Percentiles rank a stretch among this genome's conserved stretches.
phyloP scores from a whole-genome alignment of 2,329 filamentous ascomycete genomes.

The Stagonosporopsis rhizophila region DNA sequence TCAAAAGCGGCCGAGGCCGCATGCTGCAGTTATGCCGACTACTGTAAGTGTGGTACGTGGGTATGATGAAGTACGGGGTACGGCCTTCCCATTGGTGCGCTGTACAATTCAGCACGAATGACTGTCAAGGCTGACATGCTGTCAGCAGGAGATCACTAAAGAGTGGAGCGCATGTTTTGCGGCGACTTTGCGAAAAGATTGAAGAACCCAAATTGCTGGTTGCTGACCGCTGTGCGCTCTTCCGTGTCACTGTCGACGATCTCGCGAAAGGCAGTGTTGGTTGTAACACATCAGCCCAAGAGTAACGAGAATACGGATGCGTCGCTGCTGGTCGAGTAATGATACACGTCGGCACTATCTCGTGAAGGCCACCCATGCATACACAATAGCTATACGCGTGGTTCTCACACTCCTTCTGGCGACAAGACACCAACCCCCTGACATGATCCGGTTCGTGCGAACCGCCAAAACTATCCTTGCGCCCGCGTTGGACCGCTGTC shows the following conservation, averaged over 20 bases:
- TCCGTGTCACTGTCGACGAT: background rate
- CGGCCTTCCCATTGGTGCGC: conserved; percentile 3
- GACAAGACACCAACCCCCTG: conserved; percentile 42
- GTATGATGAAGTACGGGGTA: conserved; percentile 30
- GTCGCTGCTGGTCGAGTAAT: conserved; percentile 31
- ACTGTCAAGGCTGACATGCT: conserved; percentile 1
- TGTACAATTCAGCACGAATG: background rate
- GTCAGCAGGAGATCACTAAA: conserved; percentile 1
- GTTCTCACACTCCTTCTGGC: conserved; percentile 33
- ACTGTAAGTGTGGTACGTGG: conserved; percentile 33
- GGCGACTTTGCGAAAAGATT: background rate
- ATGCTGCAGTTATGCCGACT: conserved; percentile 34
- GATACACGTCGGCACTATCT: conserved; percentile 22
- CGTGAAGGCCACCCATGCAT: conserved; percentile 33
- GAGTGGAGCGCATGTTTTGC: conserved; percentile 4
- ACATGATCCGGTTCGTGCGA: conserved; percentile 42
- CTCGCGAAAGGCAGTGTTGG: background rate
- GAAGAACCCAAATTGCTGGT: conserved; percentile 20
- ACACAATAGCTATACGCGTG: conserved; percentile 23
- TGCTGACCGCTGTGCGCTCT: background rate
- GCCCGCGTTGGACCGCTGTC: conserved; percentile 43
- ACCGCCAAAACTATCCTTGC: conserved; percentile 37
- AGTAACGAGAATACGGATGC: conserved; percentile 10
- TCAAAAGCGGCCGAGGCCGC: conserved; percentile 31
- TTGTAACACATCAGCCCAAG: conserved; percentile 31